Base-by-base conservation (phyloP, 345 rosid genomes). In the Populus simonii region DNA sequence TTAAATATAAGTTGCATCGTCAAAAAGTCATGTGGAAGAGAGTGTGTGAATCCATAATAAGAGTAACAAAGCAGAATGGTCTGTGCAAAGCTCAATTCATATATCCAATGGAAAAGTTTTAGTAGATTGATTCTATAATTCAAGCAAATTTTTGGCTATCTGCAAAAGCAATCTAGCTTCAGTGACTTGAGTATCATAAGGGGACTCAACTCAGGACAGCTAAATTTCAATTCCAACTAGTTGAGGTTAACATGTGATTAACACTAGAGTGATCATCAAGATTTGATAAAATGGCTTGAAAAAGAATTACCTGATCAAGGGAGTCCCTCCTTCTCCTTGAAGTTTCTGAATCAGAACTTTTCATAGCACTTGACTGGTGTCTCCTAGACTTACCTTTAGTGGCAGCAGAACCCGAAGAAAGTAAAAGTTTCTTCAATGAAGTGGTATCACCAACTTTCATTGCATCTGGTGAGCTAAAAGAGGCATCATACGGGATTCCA, bases 251-350 rank as follows among this genome's bases (percentile, higher is more conserved):
- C 61, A 55, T 7, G 61, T 20, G 23, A 55, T 20, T 20, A 55
- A 22, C 25, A 55, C 61, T 55, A 22, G 61, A 55, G 25, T 20
- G 61, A 20, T 8, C 61, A 55, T 55, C 61, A 55, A 55, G 61
- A 55, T 22, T 7, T 33, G 10, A 55, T 55, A 55, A 18, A 20
- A 53, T 53, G 59, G 70, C 29, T 57, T 29, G 57, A 67, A 39
- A 39, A 25, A 8, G 5, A 38, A 61, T 36, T 68, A 75, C 98
- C 91, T 86, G 86, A 84, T 89, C 98, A 73, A 96, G 78, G 11
- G 98, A 96, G 78, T 96, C 94, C 82, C 98, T 88, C 80, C 91
- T 91, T 81, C 99, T 92, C 89, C 99, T 88, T 16, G 91, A 86
- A 76, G 89, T 90, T 85, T 91, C 99, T 71, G 94, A 87, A 74